Evolutionary conservation across 2,329 filamentous ascomycete species (phyloP), one percentile per base, ranked within the genome.

Genomic region (Sarocladium kiliense): DNA sequence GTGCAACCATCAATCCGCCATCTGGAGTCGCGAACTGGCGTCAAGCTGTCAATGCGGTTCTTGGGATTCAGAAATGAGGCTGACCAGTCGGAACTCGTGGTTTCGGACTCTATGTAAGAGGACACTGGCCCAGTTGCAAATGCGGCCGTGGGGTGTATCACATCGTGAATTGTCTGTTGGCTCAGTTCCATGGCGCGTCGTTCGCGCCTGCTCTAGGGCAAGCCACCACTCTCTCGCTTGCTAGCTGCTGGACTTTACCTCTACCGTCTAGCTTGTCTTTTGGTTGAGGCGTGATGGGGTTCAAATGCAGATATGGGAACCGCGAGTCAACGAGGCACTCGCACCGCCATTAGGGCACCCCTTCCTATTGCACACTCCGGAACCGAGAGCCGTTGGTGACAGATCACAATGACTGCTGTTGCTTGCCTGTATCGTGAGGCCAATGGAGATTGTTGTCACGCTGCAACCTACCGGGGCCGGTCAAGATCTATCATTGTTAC

Each of bases 1-100:
- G 78, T 77, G 60, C 76, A 80, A 50, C 82, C 81, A 59, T 85
- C 81, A 49, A 86, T 77, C 32, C 78, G 74, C 81, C 82, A 86
- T 7, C 79, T 65, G 2, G 80, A 74, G 1, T 67, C 60, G 14
- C 61, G 51, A 2, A 74, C 73, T 7, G 70, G 65, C 2, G 72
- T 74, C 16, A 85, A 74, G 58, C 79, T 82, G 63, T 84, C 75
- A 63, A 85, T 78, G 57, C 81, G 75, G 61, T 84, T 85, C 64
- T 81, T 82, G 7, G 81, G 82, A 58, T 85, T 85, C 41, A 84
- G 69, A 39, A 71, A 66, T 4, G 81, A 84, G 2, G 64, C 58
- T 12, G 67, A 64, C 81, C 81, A 85, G 14, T 61, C 9, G 16
- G 56, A 32, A 0, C 7, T 18, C 2, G 54, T 44, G 1, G 23